Base-by-base conservation (phyloP, 495 filamentous ascomycete species). In the Daldinia childiae region DNA sequence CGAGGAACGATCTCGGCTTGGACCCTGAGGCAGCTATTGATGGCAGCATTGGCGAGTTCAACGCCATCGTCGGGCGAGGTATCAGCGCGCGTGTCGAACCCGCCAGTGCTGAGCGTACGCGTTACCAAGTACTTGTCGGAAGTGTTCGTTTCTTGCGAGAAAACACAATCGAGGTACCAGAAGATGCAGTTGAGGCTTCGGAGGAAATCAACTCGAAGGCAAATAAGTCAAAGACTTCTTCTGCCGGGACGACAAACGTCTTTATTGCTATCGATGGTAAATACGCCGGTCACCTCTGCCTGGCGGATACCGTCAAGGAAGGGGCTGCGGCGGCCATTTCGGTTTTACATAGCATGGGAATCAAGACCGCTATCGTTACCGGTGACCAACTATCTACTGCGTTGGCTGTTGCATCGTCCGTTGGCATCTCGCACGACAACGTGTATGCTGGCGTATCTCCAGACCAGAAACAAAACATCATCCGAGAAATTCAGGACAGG, bases 351-450 rank as follows among this genome's bases (percentile, higher is more conserved):
- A 88, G 87, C 60, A 91, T 98, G 88, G 89, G 91, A 19, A 90
- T 98, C 74, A 89, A 90, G 58, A 90, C 92, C 5, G 92, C 94
- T 30, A 93, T 99, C 76, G 94, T 99, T 5, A 99, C 95, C 0
- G 95, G 95, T 57, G 95, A 99, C 78, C 93, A 96, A 43, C 85
- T 85, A 27, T 85, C 91, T 26, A 92, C 95, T 3, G 95, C 95
- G 5, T 75, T 91, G 1, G 89, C 92, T 38, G 93, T 98, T 55
- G 96, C 95, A 5, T 80, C 87, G 5, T 87, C 90, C 4, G 92
- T 98, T 54, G 93, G 94, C 52, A 98, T 99, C 69, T 82, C 91
- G 0, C 74, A 81, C 1, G 84, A 88, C 12, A 85, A 93, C 70
- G 90, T 98, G 30, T 89, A 90, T 76, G 93, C 95, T 38, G 90